Evolutionary conservation across 768 basidiomycete species (phyloP).

Genomic region (Lactifluus subvellereus): DNA sequence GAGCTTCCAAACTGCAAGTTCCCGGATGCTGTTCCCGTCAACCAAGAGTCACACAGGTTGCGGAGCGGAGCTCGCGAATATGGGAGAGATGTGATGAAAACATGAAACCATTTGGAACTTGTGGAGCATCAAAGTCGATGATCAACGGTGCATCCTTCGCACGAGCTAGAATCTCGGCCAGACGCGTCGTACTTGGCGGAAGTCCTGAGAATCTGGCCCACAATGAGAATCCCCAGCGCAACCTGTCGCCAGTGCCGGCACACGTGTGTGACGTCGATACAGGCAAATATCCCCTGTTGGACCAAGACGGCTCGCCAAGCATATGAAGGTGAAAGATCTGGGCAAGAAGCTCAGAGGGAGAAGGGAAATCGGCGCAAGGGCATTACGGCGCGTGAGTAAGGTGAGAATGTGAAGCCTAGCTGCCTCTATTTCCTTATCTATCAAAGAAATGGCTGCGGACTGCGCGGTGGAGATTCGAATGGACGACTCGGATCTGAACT

Average conservation of each 20-base stretch:
- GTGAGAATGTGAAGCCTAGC: background rate
- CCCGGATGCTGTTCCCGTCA: background rate
- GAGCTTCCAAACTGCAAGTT: background rate
- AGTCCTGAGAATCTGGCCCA: conserved; percentile 7
- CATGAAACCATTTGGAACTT: background rate
- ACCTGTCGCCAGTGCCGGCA: conserved; percentile 19
- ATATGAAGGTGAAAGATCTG: conserved; percentile 5
- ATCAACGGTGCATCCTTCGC: background rate
- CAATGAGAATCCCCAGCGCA: conserved; percentile 11
- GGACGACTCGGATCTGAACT: background rate
- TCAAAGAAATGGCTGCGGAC: background rate
- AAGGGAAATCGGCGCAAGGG: conserved; percentile 1
- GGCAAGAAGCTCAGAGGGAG: conserved; percentile 15
- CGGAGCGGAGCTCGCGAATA: conserved; percentile 8
- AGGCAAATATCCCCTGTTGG: background rate
- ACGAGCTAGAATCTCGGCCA: conserved; percentile 6
- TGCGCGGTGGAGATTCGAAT: background rate
- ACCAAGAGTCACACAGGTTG: background rate
- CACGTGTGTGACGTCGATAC: conserved; percentile 16
- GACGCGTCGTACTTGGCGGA: background rate
- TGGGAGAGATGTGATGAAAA: background rate
- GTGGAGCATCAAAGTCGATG: background rate
- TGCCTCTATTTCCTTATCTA: conserved; percentile 5
- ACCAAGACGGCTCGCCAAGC: background rate
- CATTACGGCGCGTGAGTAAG: conserved; percentile 5